These are phyloP conservation scores for Triglochin maritima DNA, from an alignment of 106 monocot species.

Conservation along the genomic window DNA sequence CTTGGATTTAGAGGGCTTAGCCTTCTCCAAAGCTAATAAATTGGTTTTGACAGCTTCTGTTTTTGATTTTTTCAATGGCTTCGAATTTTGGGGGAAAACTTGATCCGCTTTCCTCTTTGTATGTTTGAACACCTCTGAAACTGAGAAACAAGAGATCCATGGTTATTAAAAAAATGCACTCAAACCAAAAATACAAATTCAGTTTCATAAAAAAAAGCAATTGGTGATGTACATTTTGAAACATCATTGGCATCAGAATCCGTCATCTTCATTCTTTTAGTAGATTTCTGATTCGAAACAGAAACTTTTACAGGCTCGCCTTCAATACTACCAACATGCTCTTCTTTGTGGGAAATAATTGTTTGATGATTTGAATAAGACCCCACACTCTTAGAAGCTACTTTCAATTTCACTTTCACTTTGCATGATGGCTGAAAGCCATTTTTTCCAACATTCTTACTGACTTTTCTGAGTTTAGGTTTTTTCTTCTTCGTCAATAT, in stretches of 20 bases:
- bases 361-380: background rate
- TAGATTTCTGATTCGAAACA: constrained; percentile 17
- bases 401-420: constrained; percentile 1
- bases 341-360: background rate
- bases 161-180: background rate
- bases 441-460: background rate
- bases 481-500: constrained; percentile 11
- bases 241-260: background rate
- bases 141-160: constrained; percentile 15
- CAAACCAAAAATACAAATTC: too few relatives aligned
- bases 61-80: constrained; percentile 16
- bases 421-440: background rate
- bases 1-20: constrained; percentile 20
- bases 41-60: constrained; percentile 19
- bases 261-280: constrained; percentile 9
- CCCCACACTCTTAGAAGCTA: background rate
- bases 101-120: constrained; percentile 34
- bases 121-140: constrained; percentile 7
- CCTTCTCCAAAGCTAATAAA: constrained; percentile 10
- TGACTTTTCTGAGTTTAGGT: constrained; percentile 22
- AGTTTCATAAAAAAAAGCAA: background rate
- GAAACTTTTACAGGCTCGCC: constrained; percentile 22
- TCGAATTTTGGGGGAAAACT: constrained; percentile 9
- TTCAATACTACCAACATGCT: background rate
- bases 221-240: constrained; percentile 16